These are phyloP conservation scores for Beta corolliflora DNA, from an alignment of 179 eudicot species.

Conservation along the genomic window DNA sequence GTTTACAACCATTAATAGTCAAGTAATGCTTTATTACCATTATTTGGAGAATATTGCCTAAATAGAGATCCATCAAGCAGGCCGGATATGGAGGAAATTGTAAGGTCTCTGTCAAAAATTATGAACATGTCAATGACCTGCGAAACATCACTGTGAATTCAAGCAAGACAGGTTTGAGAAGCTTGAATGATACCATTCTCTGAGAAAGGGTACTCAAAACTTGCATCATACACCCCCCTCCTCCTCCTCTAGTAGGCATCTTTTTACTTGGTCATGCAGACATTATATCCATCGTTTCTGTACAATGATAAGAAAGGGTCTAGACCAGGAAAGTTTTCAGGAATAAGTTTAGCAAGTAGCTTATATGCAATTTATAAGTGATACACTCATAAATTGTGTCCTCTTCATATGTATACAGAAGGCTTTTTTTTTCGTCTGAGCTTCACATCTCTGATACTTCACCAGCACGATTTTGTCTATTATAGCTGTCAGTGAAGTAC, in stretches of 20 bases:
- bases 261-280: not conserved
- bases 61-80: slow-evolving; percentile 55
- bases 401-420: no score
- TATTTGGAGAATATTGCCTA: slow-evolving; percentile 55
- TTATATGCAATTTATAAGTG: no score
- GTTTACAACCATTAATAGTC: no score
- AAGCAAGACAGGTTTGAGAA: slow-evolving; percentile 14
- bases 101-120: slow-evolving; percentile 56
- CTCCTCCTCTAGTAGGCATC: not conserved
- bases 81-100: slow-evolving; percentile 71
- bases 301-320: slow-evolving; percentile 8
- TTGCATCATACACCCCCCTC: not conserved
- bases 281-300: slow-evolving; percentile 5
- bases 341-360: no score
- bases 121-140: slow-evolving; percentile 47
- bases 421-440: no score
- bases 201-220: no score
- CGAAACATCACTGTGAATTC: slow-evolving; percentile 47
- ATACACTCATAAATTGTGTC: no score
- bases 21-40: no score
- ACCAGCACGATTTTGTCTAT: not conserved
- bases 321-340: slow-evolving; percentile 8
- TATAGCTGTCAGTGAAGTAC: not conserved
- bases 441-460: no score
- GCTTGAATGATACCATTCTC: not conserved